A percentile compares a stretch with the other conserved stretches of the same genome.
Conservation (phyloP, 1,284 basidiomycete species). For the Fomitopsis pinicola region DNA sequence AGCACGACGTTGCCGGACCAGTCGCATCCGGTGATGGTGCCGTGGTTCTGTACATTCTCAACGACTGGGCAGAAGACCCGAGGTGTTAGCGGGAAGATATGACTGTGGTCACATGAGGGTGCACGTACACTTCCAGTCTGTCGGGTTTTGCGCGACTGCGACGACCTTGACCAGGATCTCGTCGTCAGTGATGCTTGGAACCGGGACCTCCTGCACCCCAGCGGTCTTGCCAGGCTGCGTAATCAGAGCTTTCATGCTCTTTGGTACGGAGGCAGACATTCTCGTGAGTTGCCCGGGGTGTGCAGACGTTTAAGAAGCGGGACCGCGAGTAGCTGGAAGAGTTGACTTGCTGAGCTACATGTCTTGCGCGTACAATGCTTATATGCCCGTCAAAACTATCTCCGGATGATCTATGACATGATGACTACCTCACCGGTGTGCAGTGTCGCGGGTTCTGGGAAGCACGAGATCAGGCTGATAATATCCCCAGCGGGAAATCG, state of each 20-base stretch:
- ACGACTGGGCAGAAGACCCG: not conserved
- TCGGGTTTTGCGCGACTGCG: slow-evolving; percentile 12
- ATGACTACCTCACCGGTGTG: not conserved
- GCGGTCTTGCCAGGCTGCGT: slow-evolving; percentile 4
- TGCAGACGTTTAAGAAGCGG: no score
- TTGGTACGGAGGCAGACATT: not conserved
- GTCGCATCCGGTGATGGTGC: slow-evolving; percentile 19
- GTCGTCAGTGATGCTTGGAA: slow-evolving; percentile 7
- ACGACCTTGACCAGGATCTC: slow-evolving; percentile 7
- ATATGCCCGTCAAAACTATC: not conserved
- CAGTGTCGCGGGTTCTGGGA: not conserved
- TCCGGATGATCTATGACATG: not conserved
- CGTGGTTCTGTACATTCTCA: slow-evolving; percentile 2
- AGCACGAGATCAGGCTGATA: not conserved
- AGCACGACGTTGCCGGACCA: slow-evolving; percentile 18
- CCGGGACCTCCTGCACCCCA: slow-evolving; percentile 5
- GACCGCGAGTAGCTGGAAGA: no score
- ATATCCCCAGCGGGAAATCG: not conserved
- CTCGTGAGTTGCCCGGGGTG: not conserved
- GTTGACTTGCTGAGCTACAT: not conserved
- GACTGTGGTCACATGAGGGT: not conserved
- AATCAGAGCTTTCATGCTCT: slow-evolving; percentile 4
- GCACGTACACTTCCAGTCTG: slow-evolving; percentile 10
- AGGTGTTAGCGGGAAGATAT: not conserved
- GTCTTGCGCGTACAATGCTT: not conserved